These are phyloP conservation scores for Microbotryum intermedium DNA, from an alignment of 1,284 basidiomycete genomes.

Conservation along the genomic window DNA sequence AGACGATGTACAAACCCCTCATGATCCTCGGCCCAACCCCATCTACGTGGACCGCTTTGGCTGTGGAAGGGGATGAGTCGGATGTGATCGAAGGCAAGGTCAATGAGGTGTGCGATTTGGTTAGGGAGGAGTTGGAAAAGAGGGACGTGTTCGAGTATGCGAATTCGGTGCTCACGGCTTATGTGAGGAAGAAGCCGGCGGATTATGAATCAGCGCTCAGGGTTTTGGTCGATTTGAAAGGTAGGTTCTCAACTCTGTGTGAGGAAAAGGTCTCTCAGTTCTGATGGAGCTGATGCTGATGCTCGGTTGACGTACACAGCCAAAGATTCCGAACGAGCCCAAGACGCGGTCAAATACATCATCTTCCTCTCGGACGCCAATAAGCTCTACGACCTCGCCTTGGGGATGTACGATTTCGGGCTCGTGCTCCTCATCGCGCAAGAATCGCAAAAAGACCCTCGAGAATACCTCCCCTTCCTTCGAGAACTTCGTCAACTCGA, in stretches of 20 bases:
- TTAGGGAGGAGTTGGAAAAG: slow-evolving; percentile 63
- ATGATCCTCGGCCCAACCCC: background rate
- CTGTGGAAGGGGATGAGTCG: too few relatives aligned
- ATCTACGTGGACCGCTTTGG: too few relatives aligned
- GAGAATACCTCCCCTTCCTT: slow-evolving; percentile 95
- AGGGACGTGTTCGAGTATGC: slow-evolving; percentile 70
- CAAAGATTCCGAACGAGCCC: slow-evolving; percentile 63
- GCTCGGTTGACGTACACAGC: slow-evolving; percentile 43
- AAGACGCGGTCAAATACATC: slow-evolving; percentile 96
- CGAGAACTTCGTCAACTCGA: slow-evolving; percentile 75
- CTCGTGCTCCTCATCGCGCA: slow-evolving; percentile 94
- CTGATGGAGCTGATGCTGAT: background rate
- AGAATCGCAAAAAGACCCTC: slow-evolving; percentile 95
- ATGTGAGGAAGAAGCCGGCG: slow-evolving; percentile 83
- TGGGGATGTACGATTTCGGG: slow-evolving; percentile 98
- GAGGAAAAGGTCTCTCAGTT: background rate
- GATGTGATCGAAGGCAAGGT: slow-evolving; percentile 45
- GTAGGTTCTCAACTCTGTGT: slow-evolving; percentile 40
- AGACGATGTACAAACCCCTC: slow-evolving; percentile 36
- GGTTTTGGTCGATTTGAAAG: slow-evolving; percentile 68
- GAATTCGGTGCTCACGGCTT: slow-evolving; percentile 82
- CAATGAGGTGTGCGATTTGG: slow-evolving; percentile 64
- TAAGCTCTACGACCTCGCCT: slow-evolving; percentile 80
- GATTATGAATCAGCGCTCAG: slow-evolving; percentile 79
- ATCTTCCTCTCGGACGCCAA: slow-evolving; percentile 96